A percentile compares a stretch with the other conserved stretches of the same genome.
Conservation (phyloP, 768 basidiomycete species). For the Paxillus involutus region DNA sequence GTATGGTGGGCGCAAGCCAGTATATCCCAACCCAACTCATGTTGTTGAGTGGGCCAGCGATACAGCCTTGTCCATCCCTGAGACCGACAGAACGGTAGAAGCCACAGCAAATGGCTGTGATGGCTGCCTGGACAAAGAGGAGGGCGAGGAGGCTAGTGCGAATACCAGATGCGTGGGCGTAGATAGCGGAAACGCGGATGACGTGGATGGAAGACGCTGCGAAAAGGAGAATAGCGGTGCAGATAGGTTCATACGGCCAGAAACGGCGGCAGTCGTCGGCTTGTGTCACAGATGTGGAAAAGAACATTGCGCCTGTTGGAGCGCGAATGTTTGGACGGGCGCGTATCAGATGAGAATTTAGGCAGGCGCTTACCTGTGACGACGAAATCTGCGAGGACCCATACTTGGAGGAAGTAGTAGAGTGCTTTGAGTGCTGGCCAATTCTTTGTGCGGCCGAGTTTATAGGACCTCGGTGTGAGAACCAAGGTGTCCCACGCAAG, state of each 20-base stretch:
- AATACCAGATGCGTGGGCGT: conserved; percentile 55
- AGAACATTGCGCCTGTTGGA: conserved; percentile 72
- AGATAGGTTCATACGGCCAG: conserved; percentile 85
- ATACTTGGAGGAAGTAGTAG: conserved; percentile 70
- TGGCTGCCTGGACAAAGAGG: conserved; percentile 65
- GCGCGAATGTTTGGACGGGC: conserved; percentile 5
- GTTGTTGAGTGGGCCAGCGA: conserved; percentile 74
- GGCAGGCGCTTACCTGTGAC: conserved; percentile 54
- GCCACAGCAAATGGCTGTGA: conserved; percentile 72
- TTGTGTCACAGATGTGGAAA: conserved; percentile 68
- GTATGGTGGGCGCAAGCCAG: conserved; percentile 75
- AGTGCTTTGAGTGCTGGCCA: conserved; percentile 81
- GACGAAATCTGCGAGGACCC: conserved; percentile 80
- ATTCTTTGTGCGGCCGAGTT: conserved; percentile 55
- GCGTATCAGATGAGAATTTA: neutral
- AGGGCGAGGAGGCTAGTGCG: conserved; percentile 57
- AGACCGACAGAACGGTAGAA: conserved; percentile 85
- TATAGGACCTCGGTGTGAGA: conserved; percentile 75
- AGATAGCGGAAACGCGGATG: conserved; percentile 78
- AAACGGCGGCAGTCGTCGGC: conserved; percentile 59
- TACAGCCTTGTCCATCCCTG: conserved; percentile 75
- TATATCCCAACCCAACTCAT: conserved; percentile 77
- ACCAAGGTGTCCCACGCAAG: conserved; percentile 90
- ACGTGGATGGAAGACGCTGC: conserved; percentile 76
- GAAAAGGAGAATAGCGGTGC: conserved; percentile 72